These are phyloP conservation scores for Dactylonectria estremocensis DNA, from an alignment of 2,329 filamentous ascomycete species.

Conservation along the genomic window DNA sequence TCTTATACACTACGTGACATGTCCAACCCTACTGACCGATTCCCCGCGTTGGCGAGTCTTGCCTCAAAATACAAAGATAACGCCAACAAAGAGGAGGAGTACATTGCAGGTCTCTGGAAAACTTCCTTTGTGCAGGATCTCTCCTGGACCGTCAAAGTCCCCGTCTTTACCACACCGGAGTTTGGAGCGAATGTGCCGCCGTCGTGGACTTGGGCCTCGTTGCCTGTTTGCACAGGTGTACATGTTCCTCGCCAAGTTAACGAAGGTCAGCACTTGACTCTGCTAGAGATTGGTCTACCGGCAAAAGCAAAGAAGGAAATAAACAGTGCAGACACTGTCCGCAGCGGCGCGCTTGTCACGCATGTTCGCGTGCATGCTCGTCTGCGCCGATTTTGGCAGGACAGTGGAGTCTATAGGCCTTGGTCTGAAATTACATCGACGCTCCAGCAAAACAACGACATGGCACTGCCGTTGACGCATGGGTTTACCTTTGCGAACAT, in stretches of 20 bases:
- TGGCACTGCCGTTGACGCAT: not conserved
- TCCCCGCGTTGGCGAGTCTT: constrained; percentile 13
- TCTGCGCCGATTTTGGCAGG: constrained; percentile 12
- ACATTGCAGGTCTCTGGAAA: constrained; percentile 17
- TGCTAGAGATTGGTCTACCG: not conserved
- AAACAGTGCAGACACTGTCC: not conserved
- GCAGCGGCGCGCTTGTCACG: constrained; percentile 9
- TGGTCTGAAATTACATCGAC: constrained; percentile 1
- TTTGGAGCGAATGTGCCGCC: not conserved
- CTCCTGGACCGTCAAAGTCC: not conserved
- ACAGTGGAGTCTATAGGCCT: not conserved
- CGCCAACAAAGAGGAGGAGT: constrained; percentile 2
- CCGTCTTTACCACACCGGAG: not conserved
- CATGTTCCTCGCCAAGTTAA: not conserved
- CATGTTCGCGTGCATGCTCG: constrained; percentile 2
- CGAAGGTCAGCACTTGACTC: not conserved
- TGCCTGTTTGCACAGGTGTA: constrained; percentile 11
- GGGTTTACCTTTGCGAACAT: constrained; percentile 1
- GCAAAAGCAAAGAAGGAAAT: not conserved
- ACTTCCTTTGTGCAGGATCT: constrained; percentile 6
- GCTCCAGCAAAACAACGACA: not conserved
- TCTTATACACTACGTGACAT: constrained; percentile 20
- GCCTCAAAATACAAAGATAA: constrained; percentile 14
- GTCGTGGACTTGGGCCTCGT: constrained; percentile 20
- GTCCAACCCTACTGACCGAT: constrained; percentile 14